A percentile compares a stretch with the other conserved stretches of the same genome.
Evolutionary conservation across 2,329 filamentous ascomycete species (phyloP).

Genomic region (Chalaropsis thielavioides): DNA sequence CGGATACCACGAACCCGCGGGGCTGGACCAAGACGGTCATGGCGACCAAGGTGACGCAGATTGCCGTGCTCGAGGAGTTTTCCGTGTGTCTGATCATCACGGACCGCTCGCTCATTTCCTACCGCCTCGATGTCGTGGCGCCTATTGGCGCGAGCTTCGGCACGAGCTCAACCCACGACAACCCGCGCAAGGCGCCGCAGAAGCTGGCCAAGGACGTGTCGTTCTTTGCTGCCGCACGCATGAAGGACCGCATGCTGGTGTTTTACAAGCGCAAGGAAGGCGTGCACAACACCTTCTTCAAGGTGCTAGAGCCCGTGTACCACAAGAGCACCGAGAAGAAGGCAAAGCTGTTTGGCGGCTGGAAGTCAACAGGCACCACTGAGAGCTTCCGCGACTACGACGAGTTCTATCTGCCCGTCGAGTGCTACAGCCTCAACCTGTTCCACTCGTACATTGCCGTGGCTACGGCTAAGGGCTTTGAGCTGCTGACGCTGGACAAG

Average conservation of each 20-base stretch:
- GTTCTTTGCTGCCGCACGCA: slow-evolving; percentile 88
- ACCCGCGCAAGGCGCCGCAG: slow-evolving; percentile 71
- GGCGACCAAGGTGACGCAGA: slow-evolving; percentile 67
- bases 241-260: slow-evolving; percentile 90
- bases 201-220: slow-evolving; percentile 85
- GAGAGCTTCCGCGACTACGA: slow-evolving; percentile 98
- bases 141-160: slow-evolving; percentile 44
- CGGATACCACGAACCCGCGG: slow-evolving; percentile 75
- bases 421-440: slow-evolving; percentile 88
- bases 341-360: slow-evolving; percentile 46
- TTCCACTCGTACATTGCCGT: slow-evolving; percentile 93
- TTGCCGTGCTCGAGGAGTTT: slow-evolving; percentile 90
- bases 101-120: slow-evolving; percentile 81
- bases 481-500: slow-evolving; percentile 92
- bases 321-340: slow-evolving; percentile 83
- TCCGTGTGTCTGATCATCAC: slow-evolving; percentile 82
- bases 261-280: slow-evolving; percentile 96
- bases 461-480: slow-evolving; percentile 79
- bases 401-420: slow-evolving; percentile 93
- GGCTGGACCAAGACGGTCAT: slow-evolving; percentile 79
- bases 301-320: slow-evolving; percentile 87
- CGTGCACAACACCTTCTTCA: slow-evolving; percentile 90
- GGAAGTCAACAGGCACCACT: slow-evolving; percentile 36
- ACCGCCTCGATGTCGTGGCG: slow-evolving; percentile 75
- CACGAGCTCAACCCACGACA: slow-evolving; percentile 48